Evolutionary conservation across 306 rosid genomes (phyloP).

Genomic region (Hippophae rhamnoides): DNA sequence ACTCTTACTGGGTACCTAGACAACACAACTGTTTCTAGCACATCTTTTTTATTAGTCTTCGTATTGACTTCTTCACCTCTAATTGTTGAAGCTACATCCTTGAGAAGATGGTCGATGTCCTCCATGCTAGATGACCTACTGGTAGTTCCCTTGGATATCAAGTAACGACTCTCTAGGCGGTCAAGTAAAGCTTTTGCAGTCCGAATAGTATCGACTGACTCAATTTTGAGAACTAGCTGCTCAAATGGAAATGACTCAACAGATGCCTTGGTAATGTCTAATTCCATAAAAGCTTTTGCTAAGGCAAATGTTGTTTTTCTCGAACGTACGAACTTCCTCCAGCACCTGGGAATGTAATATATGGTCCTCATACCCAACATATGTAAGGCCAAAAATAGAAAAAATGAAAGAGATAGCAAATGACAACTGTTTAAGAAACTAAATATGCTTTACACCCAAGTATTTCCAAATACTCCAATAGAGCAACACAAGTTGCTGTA

Average conservation of each 20-base stretch:
- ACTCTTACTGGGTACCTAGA: constrained; percentile 79
- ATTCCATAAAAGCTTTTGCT: constrained; percentile 48
- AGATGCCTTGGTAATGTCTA: constrained; percentile 56
- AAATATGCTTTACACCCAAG: too few relatives aligned
- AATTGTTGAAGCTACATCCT: constrained; percentile 58
- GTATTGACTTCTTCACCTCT: constrained; percentile 30
- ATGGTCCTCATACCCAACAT: background rate
- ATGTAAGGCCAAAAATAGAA: background rate
- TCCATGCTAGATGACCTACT: constrained; percentile 40
- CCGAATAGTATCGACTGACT: constrained; percentile 58
- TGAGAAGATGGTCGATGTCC: constrained; percentile 83
- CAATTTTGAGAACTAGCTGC: constrained; percentile 72
- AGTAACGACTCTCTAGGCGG: constrained; percentile 62
- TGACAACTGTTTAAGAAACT: background rate
- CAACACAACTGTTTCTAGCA: constrained; percentile 28
- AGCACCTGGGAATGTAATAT: constrained; percentile 39
- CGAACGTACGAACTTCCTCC: constrained; percentile 48
- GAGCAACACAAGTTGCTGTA: too few relatives aligned
- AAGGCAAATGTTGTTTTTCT: constrained; percentile 67
- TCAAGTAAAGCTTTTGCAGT: constrained; percentile 65
- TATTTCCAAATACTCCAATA: too few relatives aligned
- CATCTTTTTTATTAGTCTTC: constrained; percentile 14
- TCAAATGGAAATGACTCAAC: constrained; percentile 78
- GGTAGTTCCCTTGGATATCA: constrained; percentile 40
- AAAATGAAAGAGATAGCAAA: background rate